A percentile compares a stretch with the other conserved stretches of the same genome.
Conservation (phyloP, 2,329 filamentous ascomycete species). For the Aspergillus fumigatiaffinis region DNA sequence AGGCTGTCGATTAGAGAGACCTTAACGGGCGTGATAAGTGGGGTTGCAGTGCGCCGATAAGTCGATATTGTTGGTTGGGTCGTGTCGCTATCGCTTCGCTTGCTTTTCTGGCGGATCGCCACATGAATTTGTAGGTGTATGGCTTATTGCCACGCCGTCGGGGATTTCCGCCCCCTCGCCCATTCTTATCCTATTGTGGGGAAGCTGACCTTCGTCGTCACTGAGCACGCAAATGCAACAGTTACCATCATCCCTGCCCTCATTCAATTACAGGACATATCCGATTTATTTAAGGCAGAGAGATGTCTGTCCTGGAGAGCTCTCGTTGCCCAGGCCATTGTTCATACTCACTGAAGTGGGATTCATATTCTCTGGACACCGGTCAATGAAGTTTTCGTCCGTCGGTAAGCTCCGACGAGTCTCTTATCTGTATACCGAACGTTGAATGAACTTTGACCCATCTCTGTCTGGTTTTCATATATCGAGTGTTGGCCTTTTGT, state of each 20-base stretch:
- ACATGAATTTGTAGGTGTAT: neutral
- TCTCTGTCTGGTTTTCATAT: neutral
- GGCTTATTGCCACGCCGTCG: neutral
- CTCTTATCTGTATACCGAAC: neutral
- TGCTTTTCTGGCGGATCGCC: neutral
- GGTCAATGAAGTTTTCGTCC: neutral
- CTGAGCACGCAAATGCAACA: neutral
- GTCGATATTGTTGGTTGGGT: neutral
- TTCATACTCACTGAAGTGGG: neutral
- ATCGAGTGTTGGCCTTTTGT: neutral
- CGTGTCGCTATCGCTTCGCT: neutral
- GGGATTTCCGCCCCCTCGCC: neutral
- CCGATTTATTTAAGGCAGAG: neutral
- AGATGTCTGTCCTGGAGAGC: neutral
- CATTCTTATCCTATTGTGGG: neutral
- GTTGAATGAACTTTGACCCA: neutral
- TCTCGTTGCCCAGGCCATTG: neutral
- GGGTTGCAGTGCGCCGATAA: neutral
- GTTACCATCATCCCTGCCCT: neutral
- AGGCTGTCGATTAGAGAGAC: neutral
- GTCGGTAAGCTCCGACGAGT: slow-evolving; percentile 23
- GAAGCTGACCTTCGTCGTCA: neutral
- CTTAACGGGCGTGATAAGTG: neutral
- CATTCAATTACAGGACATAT: neutral
- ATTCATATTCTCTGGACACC: neutral